A percentile compares a stretch with the other conserved stretches of the same genome.
phyloP scores from a whole-genome alignment of 1,284 basidiomycete species.

The Leccinum subrobustum region DNA sequence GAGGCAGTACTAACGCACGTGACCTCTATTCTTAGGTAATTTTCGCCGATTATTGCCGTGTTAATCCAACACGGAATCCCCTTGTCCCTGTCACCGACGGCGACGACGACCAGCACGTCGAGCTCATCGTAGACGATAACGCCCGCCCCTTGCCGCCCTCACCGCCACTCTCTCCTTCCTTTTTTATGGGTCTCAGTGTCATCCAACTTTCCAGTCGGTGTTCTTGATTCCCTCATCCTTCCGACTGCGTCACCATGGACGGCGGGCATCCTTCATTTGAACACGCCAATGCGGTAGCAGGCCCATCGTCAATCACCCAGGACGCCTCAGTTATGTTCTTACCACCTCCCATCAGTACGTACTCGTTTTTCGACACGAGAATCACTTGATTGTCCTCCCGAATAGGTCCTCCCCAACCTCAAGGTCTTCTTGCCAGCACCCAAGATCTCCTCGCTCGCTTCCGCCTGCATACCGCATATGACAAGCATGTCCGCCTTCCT shows the following conservation, averaged over 20 bases:
- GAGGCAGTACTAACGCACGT: slow-evolving; percentile 23
- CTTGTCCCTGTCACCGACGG: slow-evolving; percentile 37
- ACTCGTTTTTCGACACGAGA: neutral
- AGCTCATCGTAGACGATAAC: slow-evolving; percentile 34
- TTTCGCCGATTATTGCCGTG: slow-evolving; percentile 26
- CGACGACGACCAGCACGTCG: slow-evolving; percentile 29
- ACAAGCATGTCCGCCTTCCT: slow-evolving; percentile 68
- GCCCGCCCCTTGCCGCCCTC: slow-evolving; percentile 6
- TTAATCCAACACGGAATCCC: slow-evolving; percentile 35
- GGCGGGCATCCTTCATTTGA: slow-evolving; percentile 23
- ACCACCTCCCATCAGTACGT: slow-evolving; percentile 29
- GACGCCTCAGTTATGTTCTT: slow-evolving; percentile 27
- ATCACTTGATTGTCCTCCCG: slow-evolving; percentile 21
- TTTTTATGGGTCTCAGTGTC: slow-evolving; percentile 24
- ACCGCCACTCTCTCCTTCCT: neutral
- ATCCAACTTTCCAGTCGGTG: slow-evolving; percentile 13
- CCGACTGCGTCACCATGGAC: slow-evolving; percentile 30
- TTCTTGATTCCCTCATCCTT: slow-evolving; percentile 27
- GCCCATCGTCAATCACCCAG: slow-evolving; percentile 34
- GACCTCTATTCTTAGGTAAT: slow-evolving; percentile 33
- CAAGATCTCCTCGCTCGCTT: slow-evolving; percentile 74
- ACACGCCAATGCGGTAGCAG: slow-evolving; percentile 30
- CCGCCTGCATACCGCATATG: slow-evolving; percentile 64
- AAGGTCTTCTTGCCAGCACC: slow-evolving; percentile 59
- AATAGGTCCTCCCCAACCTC: slow-evolving; percentile 39